phyloP scores from a whole-genome alignment of 1,284 basidiomycete species.

The Ganoderma leucocontextum region DNA sequence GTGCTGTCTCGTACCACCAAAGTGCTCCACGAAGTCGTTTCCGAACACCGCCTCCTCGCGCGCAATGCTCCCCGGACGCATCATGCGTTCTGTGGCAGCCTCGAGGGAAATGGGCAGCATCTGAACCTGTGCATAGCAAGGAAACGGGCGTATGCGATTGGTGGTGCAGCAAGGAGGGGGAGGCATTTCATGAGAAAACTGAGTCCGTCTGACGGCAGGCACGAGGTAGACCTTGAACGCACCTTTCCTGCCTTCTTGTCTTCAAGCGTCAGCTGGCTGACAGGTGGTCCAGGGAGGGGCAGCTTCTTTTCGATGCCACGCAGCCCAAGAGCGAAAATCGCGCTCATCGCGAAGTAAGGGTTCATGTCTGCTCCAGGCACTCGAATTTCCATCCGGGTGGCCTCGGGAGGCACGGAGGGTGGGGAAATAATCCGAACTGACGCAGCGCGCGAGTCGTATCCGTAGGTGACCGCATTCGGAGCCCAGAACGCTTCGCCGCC shows the following conservation, averaged over 20 bases:
- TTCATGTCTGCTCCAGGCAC: conserved; percentile 98
- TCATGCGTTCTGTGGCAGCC: conserved; percentile 83
- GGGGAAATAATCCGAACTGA: conserved; percentile 93
- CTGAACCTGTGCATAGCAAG: conserved; percentile 53
- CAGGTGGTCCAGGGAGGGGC: conserved; percentile 75
- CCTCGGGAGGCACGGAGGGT: conserved; percentile 81
- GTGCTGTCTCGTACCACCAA: conserved; percentile 90
- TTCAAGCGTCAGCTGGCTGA: conserved; percentile 64
- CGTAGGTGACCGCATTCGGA: conserved; percentile 92
- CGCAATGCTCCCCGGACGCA: conserved; percentile 80
- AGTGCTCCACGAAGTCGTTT: conserved; percentile 92
- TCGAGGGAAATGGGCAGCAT: conserved; percentile 84
- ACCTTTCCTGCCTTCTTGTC: conserved; percentile 67
- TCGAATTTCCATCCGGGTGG: conserved; percentile 90
- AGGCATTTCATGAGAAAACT: neutral
- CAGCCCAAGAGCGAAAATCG: conserved; percentile 88
- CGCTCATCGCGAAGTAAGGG: conserved; percentile 87
- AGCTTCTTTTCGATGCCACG: conserved; percentile 87
- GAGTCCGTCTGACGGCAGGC: neutral
- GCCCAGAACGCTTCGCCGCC: conserved; percentile 97
- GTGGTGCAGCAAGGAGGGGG: neutral
- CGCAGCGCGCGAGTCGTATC: conserved; percentile 93
- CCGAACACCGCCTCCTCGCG: conserved; percentile 81
- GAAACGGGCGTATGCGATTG: conserved; percentile 1
- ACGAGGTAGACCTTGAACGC: conserved; percentile 13